Percentiles rank a stretch among this genome's conserved stretches.
phyloP scores from a whole-genome alignment of 2,329 filamentous ascomycete genomes.

The Mariannaea sp. region DNA sequence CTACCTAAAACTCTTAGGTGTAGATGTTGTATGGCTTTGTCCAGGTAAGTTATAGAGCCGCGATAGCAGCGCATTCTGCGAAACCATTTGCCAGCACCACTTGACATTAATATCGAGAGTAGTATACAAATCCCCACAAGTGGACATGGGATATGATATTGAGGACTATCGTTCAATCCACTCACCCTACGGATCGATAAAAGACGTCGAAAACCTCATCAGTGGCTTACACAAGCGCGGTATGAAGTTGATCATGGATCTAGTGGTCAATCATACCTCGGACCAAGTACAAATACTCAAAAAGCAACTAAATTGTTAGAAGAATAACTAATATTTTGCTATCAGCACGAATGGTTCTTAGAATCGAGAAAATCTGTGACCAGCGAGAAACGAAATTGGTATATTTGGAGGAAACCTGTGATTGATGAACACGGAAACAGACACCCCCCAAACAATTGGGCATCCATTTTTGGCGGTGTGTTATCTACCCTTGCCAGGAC shows the following conservation, averaged over 20 bases:
- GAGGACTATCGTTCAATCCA: conserved; percentile 69
- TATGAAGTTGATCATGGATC: conserved; percentile 73
- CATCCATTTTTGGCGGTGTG: conserved; percentile 54
- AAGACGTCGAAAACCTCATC: conserved; percentile 67
- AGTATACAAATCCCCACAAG: conserved; percentile 54
- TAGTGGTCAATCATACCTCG: conserved; percentile 81
- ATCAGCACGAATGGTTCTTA: conserved; percentile 56
- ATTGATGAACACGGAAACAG: conserved; percentile 58
- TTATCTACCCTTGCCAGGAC: not conserved
- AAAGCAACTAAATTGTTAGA: not conserved
- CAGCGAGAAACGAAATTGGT: conserved; percentile 68
- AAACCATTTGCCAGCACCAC: no score
- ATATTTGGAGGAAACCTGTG: conserved; percentile 55
- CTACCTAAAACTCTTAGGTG: conserved; percentile 41
- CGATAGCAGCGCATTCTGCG: no score
- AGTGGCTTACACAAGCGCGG: conserved; percentile 61
- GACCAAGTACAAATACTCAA: conserved; percentile 14
- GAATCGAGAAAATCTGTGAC: conserved; percentile 62
- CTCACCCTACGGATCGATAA: conserved; percentile 67
- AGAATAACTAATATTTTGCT: not conserved
- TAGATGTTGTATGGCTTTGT: conserved; percentile 32
- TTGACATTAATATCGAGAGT: no score
- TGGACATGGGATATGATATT: conserved; percentile 75
- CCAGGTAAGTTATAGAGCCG: conserved; percentile 19
- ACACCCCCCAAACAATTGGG: conserved; percentile 73